A percentile compares a stretch with the other conserved stretches of the same genome.
Evolutionary conservation across 2,329 filamentous ascomycete genomes (phyloP).

Genomic region (Fusarium pseudocircinatum): DNA sequence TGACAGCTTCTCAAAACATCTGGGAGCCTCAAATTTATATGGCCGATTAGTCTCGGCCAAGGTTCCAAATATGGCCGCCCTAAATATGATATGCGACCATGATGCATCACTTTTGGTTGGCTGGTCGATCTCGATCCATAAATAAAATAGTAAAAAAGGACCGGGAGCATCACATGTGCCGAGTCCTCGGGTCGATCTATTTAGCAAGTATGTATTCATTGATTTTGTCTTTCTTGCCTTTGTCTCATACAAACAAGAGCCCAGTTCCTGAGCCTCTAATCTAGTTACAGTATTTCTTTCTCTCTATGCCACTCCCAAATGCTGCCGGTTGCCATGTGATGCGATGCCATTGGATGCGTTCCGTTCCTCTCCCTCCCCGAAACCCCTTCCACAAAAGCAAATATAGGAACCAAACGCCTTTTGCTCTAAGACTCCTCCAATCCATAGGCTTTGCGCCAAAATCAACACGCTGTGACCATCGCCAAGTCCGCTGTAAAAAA

Average conservation of each 20-base stretch:
- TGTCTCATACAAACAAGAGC: slow-evolving; percentile 20
- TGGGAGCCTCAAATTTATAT: slow-evolving; percentile 11
- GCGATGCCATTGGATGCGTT: not conserved
- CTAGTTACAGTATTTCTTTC: slow-evolving; percentile 21
- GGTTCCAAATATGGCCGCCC: slow-evolving; percentile 14
- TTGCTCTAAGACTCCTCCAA: slow-evolving; percentile 33
- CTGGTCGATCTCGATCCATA: slow-evolving; percentile 17
- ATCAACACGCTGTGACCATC: slow-evolving; percentile 13
- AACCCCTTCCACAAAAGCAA: slow-evolving; percentile 18
- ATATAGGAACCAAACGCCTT: slow-evolving; percentile 35
- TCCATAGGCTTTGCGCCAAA: slow-evolving; percentile 17
- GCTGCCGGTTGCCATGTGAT: slow-evolving; percentile 26
- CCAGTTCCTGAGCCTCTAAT: slow-evolving; percentile 13
- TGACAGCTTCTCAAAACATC: not conserved
- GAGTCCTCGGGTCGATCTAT: slow-evolving; percentile 12
- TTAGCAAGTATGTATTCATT: not conserved
- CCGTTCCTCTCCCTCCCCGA: not conserved
- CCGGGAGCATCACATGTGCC: slow-evolving; percentile 26
- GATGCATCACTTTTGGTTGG: slow-evolving; percentile 1
- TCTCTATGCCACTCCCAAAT: slow-evolving; percentile 26
- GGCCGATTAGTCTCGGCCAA: slow-evolving; percentile 16
- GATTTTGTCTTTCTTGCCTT: not conserved
- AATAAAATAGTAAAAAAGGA: not conserved
- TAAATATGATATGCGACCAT: slow-evolving; percentile 24
- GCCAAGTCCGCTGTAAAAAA: slow-evolving; percentile 7